phyloP scores from a whole-genome alignment of 2,329 filamentous ascomycete species.

The Geosmithia flava region DNA sequence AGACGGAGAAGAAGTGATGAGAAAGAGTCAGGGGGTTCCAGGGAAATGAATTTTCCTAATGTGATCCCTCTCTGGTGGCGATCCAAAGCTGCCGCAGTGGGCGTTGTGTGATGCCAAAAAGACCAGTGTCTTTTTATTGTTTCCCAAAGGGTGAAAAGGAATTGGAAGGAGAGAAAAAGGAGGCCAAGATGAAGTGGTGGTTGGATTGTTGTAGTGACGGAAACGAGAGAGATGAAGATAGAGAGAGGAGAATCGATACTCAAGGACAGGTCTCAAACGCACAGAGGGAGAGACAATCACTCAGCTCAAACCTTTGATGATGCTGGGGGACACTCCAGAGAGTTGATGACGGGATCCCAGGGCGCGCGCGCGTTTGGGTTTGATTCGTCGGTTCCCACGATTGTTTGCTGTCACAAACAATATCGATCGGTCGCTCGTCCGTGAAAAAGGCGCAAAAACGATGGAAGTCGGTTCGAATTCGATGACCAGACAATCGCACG shows the following conservation, averaged over 20 bases:
- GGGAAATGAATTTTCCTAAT: not conserved
- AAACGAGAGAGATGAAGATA: slow-evolving; percentile 16
- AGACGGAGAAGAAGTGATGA: not conserved
- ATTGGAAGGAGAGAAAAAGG: slow-evolving; percentile 6
- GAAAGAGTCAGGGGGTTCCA: slow-evolving; percentile 10
- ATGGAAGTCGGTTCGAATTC: not conserved
- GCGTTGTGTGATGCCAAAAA: slow-evolving; percentile 5
- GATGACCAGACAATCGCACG: not conserved
- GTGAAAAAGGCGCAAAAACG: not conserved
- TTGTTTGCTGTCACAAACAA: not conserved
- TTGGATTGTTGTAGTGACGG: slow-evolving; percentile 5
- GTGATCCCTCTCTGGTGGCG: slow-evolving; percentile 14
- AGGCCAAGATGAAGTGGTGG: slow-evolving; percentile 19
- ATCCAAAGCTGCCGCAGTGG: slow-evolving; percentile 10
- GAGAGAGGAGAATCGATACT: slow-evolving; percentile 19
- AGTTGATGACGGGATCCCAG: not conserved
- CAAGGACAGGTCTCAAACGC: slow-evolving; percentile 21
- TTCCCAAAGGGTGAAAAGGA: slow-evolving; percentile 12
- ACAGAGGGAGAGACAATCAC: slow-evolving; percentile 24
- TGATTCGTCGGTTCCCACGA: not conserved
- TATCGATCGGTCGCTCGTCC: too few species aligned
- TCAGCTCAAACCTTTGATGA: slow-evolving; percentile 22
- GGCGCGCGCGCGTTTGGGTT: not conserved
- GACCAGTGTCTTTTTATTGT: not conserved
- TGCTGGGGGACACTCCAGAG: not conserved